Percentiles rank a stretch among this genome's conserved stretches.
Evolutionary conservation across 352 stramenopile genomes (phyloP).

Genomic region (Salisapilia sapeloensis): DNA sequence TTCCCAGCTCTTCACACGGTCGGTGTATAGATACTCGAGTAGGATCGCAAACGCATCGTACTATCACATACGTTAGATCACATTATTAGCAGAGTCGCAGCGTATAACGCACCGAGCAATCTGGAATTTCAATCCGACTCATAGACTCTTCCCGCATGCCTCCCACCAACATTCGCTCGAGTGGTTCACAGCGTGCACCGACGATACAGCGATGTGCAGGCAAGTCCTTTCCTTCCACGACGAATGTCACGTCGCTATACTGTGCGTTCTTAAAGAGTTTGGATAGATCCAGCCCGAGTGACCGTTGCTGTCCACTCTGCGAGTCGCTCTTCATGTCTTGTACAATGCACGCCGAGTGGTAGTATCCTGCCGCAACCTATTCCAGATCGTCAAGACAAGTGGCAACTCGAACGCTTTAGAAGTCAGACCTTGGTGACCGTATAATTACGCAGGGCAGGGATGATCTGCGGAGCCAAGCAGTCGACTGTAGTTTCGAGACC

Average conservation of each 20-base stretch:
- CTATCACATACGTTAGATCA: conserved; percentile 9
- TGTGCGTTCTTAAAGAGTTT: conserved; percentile 72
- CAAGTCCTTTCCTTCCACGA: conserved; percentile 47
- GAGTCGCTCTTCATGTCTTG: conserved; percentile 5
- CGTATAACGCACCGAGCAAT: conserved; percentile 35
- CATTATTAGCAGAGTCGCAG: neutral
- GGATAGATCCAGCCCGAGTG: conserved; percentile 55
- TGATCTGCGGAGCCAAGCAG: conserved; percentile 54
- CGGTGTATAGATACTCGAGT: conserved; percentile 83
- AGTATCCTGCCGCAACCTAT: conserved; percentile 84
- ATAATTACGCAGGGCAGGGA: conserved; percentile 34
- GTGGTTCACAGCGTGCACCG: conserved; percentile 74
- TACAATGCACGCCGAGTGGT: conserved; percentile 73
- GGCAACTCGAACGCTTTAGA: neutral
- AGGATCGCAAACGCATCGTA: conserved; percentile 65
- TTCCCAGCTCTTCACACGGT: conserved; percentile 34
- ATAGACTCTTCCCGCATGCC: conserved; percentile 66
- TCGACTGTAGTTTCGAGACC: conserved; percentile 58
- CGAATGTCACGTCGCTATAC: conserved; percentile 69
- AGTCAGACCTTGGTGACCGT: conserved; percentile 37
- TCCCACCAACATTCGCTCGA: conserved; percentile 84
- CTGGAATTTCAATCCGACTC: conserved; percentile 47
- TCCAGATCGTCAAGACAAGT: neutral
- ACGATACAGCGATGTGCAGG: conserved; percentile 78
- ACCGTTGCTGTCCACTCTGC: conserved; percentile 3